Conservation (phyloP, 257 asterid species). For the Nicotiana undulata region DNA sequence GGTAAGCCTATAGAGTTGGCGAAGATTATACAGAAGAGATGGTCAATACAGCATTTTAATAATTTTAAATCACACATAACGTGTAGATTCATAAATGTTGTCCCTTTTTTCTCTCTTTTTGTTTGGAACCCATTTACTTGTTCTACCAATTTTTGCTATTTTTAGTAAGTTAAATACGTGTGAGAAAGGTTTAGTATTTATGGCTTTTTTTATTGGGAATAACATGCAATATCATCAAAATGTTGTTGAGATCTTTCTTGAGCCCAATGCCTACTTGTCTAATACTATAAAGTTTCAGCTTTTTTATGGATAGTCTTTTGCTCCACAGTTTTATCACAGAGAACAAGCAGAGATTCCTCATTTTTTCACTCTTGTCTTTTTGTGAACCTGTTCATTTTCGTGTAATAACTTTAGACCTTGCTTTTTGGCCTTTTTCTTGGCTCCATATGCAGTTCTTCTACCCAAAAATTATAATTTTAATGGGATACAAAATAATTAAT, state of each 20-base stretch:
- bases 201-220: not conserved
- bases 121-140: not conserved
- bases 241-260: constrained; percentile 21
- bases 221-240: not conserved
- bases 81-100: not conserved
- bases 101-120: not conserved
- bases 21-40: no score
- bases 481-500: no score
- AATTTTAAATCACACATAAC: not conserved
- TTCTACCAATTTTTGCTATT: not conserved
- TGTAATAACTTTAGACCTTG: not conserved
- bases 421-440: not conserved
- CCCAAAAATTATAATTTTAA: not conserved
- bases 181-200: not conserved
- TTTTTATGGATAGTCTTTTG: constrained; percentile 6
- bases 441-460: not conserved
- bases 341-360: constrained; percentile 4
- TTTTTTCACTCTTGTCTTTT: not conserved
- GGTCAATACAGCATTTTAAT: no score
- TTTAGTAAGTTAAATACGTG: constrained; percentile 6
- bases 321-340: not conserved
- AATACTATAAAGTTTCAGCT: constrained; percentile 16
- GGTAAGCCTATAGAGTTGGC: no score
- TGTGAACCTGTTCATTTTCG: not conserved
- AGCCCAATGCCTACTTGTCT: constrained; percentile 17